Conservation (phyloP, 2,329 filamentous ascomycete species). For the Apiospora pterosperma region DNA sequence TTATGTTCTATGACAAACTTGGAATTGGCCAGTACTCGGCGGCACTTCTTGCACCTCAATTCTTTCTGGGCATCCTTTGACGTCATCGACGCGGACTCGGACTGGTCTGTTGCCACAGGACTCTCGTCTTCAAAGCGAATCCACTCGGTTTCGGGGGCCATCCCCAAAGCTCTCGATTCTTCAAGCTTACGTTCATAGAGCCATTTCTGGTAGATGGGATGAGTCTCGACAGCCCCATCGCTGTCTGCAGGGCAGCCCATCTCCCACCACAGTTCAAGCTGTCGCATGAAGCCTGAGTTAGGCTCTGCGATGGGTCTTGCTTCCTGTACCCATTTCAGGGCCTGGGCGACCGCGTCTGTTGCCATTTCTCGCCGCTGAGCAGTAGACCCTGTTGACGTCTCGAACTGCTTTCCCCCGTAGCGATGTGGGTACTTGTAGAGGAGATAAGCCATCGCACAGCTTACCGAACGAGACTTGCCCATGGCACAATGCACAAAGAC, state of each 20-base stretch:
- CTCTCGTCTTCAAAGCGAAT: slow-evolving; percentile 78
- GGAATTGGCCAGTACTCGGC: slow-evolving; percentile 56
- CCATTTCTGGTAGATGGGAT: slow-evolving; percentile 77
- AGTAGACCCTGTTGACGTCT: slow-evolving; percentile 38
- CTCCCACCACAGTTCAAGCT: slow-evolving; percentile 80
- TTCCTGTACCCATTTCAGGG: slow-evolving; percentile 66
- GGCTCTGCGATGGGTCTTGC: slow-evolving; percentile 79
- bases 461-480: slow-evolving; percentile 91
- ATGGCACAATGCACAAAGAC: slow-evolving; percentile 76
- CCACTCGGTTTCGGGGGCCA: slow-evolving; percentile 71
- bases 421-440: slow-evolving; percentile 62
- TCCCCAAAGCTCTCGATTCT: slow-evolving; percentile 63
- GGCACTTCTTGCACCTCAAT: slow-evolving; percentile 88
- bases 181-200: slow-evolving; percentile 52
- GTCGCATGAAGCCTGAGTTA: slow-evolving; percentile 86
- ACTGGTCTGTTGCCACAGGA: slow-evolving; percentile 45
- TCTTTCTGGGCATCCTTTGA: slow-evolving; percentile 42
- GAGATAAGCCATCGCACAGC: slow-evolving; percentile 79
- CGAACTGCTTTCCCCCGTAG: slow-evolving; percentile 41
- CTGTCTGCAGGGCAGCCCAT: slow-evolving; percentile 74
- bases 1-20: slow-evolving; percentile 66
- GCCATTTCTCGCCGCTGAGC: slow-evolving; percentile 38
- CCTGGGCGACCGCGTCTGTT: slow-evolving; percentile 49
- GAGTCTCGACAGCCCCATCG: slow-evolving; percentile 51
- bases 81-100: slow-evolving; percentile 12